These are phyloP conservation scores for Trametes coccinea DNA, from an alignment of 768 basidiomycete genomes.

Conservation along the genomic window DNA sequence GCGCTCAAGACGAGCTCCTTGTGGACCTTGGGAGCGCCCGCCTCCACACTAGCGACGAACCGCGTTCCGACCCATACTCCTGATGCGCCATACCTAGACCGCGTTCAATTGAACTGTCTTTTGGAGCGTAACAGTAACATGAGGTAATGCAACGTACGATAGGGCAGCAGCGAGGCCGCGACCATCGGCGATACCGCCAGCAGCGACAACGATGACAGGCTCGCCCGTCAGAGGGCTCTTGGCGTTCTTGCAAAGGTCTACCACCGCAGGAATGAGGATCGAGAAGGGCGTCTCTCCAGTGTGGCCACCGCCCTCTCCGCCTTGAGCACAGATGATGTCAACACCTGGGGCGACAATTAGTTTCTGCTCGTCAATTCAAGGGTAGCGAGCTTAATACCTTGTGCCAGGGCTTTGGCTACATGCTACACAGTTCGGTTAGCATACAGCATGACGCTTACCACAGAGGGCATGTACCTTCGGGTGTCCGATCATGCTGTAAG, in stretches of 20 bases:
- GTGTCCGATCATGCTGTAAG: slow-evolving; percentile 74
- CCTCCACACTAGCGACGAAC: slow-evolving; percentile 81
- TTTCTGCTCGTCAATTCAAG: not conserved
- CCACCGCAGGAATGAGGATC: slow-evolving; percentile 78
- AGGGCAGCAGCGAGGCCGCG: slow-evolving; percentile 77
- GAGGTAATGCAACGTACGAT: slow-evolving; percentile 42
- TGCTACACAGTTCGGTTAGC: slow-evolving; percentile 45
- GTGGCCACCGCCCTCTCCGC: slow-evolving; percentile 87
- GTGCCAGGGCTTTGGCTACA: slow-evolving; percentile 71
- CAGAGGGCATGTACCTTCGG: slow-evolving; percentile 56
- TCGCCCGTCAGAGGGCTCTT: slow-evolving; percentile 79
- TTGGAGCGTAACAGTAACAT: not conserved
- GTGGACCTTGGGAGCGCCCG: slow-evolving; percentile 73
- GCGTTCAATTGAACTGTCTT: not conserved
- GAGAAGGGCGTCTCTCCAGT: slow-evolving; percentile 83
- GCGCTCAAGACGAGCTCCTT: slow-evolving; percentile 68
- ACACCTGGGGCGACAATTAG: slow-evolving; percentile 51
- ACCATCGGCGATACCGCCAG: slow-evolving; percentile 84
- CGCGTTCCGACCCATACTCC: slow-evolving; percentile 90
- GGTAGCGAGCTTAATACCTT: slow-evolving; percentile 42
- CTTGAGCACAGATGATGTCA: slow-evolving; percentile 87
- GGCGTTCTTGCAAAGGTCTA: slow-evolving; percentile 69
- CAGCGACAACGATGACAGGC: slow-evolving; percentile 76
- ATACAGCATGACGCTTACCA: not conserved
- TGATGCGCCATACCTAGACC: slow-evolving; percentile 68